Evolutionary conservation across 352 stramenopile species (phyloP), one percentile per base, ranked within the genome.

Genomic region (Pythium sp.): DNA sequence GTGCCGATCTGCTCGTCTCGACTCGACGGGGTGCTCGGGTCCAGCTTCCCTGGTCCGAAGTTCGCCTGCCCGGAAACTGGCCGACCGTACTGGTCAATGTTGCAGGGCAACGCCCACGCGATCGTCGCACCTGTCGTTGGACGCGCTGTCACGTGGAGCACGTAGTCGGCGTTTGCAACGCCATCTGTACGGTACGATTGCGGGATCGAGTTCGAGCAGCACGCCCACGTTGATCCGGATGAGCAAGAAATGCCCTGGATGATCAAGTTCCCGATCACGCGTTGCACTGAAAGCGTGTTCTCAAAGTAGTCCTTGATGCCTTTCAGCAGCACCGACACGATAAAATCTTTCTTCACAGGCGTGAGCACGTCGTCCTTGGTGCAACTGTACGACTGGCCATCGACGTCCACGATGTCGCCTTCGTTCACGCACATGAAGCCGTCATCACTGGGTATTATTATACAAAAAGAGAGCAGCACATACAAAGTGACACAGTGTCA

Each of bases 51-150:
- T 18, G 87, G 87, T 1, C 84, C 84, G 57, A 95, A 95, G 69
- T 95, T 95, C 12, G 86, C 83, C 58, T 95, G 86, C 1, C 86
- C 87, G 6, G 86, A 92, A 72, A 95, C 87, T 9, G 87, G 87
- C 0, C 87, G 73, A 0, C 82, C 86, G 65, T 80, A 92, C 59
- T 93, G 86, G 46, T 95, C 88, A 28, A 90, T 76, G 64, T 93
- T 93, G 59, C 88, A 95, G 0, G 86, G 85, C 11, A 94, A 59
- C 2, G 88, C 88, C 86, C 86, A 95, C 4, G 88, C 88, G 47
- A 95, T 85, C 6, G 85, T 87, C 6, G 77, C 68, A 0, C 88
- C 88, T 1, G 82, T 84, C 0, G 85, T 95, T 3, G 87, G 87
- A 6, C 87, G 82, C 0, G 73, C 79, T 5, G 87, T 95, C 20